Conservation (phyloP, 2,329 filamentous ascomycete species). For the Colletotrichum endophyticum region DNA sequence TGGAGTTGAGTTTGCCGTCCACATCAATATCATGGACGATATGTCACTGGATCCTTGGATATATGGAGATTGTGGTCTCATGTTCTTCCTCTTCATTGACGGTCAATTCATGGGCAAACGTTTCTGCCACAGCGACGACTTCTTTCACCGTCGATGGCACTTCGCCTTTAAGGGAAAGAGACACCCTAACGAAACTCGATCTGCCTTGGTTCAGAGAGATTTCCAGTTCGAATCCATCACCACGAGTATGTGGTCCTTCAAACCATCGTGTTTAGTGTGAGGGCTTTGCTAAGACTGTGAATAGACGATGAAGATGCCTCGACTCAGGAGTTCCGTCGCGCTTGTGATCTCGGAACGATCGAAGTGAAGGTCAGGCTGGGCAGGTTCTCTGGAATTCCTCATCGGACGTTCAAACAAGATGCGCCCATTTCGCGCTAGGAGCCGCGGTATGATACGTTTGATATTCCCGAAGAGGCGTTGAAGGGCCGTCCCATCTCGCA, state of each 20-base stretch:
- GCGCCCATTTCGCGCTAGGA: background rate
- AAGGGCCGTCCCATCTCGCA: constrained; percentile 38
- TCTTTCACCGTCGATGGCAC: background rate
- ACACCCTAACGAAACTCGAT: background rate
- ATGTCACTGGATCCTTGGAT: constrained; percentile 27
- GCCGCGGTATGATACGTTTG: constrained; percentile 6
- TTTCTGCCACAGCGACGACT: background rate
- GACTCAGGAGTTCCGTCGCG: background rate
- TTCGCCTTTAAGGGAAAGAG: background rate
- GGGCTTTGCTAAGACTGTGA: background rate
- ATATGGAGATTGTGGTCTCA: constrained; percentile 24
- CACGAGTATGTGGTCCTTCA: constrained; percentile 24
- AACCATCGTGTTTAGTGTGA: background rate
- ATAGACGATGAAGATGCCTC: constrained; percentile 26
- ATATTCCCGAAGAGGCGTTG: constrained; percentile 36
- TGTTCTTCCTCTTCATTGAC: constrained; percentile 25
- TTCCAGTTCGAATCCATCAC: constrained; percentile 31
- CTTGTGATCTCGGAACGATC: constrained; percentile 30
- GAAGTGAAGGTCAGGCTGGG: constrained; percentile 24
- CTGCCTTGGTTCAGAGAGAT: constrained; percentile 15
- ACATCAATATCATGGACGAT: constrained; percentile 12
- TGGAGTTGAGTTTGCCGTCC: constrained; percentile 28
- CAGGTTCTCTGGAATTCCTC: background rate
- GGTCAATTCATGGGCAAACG: constrained; percentile 21
- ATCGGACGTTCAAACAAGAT: background rate